phyloP scores from a whole-genome alignment of 2,329 filamentous ascomycete genomes.

The Penicillium sp. region DNA sequence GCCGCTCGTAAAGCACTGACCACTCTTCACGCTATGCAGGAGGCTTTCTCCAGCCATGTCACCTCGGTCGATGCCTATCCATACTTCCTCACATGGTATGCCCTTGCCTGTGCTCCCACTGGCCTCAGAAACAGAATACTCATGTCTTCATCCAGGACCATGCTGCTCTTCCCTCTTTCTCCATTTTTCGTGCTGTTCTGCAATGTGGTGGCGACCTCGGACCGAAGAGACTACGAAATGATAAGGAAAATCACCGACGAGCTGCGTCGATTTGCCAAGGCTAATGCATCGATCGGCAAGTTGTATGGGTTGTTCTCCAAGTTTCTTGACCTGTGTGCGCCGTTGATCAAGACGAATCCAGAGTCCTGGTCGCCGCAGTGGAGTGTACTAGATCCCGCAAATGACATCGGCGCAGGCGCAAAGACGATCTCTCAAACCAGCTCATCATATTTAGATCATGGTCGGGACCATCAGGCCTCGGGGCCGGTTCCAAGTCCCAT shows the following conservation, averaged over 20 bases:
- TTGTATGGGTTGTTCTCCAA: slow-evolving; percentile 23
- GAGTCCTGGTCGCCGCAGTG: not conserved
- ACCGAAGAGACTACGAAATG: slow-evolving; percentile 22
- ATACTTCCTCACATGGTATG: slow-evolving; percentile 24
- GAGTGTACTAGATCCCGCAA: not conserved
- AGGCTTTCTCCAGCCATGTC: slow-evolving; percentile 13
- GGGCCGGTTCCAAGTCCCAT: slow-evolving; percentile 3
- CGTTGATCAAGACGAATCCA: slow-evolving; percentile 14
- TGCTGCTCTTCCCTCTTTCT: slow-evolving; percentile 21
- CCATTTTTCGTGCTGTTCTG: slow-evolving; percentile 26
- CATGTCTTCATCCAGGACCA: slow-evolving; percentile 15
- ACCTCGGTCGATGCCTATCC: slow-evolving; percentile 21
- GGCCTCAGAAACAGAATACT: not conserved
- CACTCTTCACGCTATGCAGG: slow-evolving; percentile 19
- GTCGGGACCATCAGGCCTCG: slow-evolving; percentile 3
- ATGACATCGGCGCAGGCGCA: not conserved
- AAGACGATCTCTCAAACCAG: not conserved
- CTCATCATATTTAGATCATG: slow-evolving; percentile 5
- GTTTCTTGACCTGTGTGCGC: slow-evolving; percentile 22
- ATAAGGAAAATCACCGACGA: slow-evolving; percentile 25
- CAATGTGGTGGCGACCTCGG: slow-evolving; percentile 25
- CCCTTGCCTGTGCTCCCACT: not conserved
- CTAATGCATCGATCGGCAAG: slow-evolving; percentile 23
- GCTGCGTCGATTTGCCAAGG: slow-evolving; percentile 20
- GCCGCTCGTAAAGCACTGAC: slow-evolving; percentile 20